Evolutionary conservation across 805 yeast genomes (phyloP).

Genomic region (Blastobotrys robertii): DNA sequence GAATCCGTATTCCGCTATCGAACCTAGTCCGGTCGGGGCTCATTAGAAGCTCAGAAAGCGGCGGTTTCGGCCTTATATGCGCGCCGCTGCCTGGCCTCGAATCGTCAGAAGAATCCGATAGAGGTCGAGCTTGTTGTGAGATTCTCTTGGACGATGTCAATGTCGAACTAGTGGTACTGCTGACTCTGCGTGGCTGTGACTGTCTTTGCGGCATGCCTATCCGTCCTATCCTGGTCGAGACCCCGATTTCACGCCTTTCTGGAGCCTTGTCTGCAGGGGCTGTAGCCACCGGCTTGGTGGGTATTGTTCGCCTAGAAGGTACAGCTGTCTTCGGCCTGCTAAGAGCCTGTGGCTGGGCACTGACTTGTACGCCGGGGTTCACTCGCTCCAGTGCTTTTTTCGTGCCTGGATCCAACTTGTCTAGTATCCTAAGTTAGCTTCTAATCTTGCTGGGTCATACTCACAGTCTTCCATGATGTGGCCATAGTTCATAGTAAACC

Average conservation of each 20-base stretch:
- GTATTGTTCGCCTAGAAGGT: not conserved
- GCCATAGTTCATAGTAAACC: conserved; percentile 50
- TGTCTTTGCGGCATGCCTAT: conserved; percentile 1
- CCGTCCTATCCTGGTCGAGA: not conserved
- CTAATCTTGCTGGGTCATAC: conserved; percentile 23
- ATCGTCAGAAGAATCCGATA: not conserved
- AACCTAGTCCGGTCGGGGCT: conserved; percentile 12
- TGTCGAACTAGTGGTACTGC: not conserved
- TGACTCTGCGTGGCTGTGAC: not conserved
- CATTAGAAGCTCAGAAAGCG: conserved; percentile 11
- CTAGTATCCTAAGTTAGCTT: conserved; percentile 17
- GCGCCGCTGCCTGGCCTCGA: not conserved
- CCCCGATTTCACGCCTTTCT: not conserved
- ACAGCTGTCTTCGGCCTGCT: conserved; percentile 1
- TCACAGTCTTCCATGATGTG: conserved; percentile 36
- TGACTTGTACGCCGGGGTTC: conserved; percentile 31
- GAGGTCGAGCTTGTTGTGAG: not conserved
- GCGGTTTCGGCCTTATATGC: not conserved
- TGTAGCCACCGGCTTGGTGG: not conserved
- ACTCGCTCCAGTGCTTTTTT: conserved; percentile 54
- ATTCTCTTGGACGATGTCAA: not conserved
- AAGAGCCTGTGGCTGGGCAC: not conserved
- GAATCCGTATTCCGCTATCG: conserved; percentile 12
- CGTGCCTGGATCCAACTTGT: conserved; percentile 35
- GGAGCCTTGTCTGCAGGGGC: not conserved